Conservation (phyloP, 2,329 filamentous ascomycete genomes). For the Arthrobotrys conoides region DNA sequence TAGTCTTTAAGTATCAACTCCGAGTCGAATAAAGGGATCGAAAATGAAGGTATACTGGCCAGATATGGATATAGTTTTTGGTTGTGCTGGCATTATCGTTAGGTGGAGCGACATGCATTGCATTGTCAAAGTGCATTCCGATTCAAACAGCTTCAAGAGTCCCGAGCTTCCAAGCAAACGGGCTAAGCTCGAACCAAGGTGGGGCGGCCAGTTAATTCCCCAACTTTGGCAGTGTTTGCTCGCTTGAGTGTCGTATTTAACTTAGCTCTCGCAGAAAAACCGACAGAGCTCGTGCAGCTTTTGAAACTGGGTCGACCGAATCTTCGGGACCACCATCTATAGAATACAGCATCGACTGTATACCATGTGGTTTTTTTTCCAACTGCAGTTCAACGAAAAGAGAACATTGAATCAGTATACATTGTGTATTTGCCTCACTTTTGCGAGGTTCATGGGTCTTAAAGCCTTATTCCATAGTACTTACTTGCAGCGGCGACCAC, state of each 20-base stretch:
- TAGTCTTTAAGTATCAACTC: neutral
- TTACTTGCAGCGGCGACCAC: conserved; percentile 20
- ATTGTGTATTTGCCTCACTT: conserved; percentile 7
- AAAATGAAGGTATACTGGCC: neutral
- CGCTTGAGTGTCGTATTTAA: conserved; percentile 5
- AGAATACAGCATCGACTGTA: neutral
- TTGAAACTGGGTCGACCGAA: conserved; percentile 50
- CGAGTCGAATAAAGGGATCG: neutral
- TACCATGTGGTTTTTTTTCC: neutral
- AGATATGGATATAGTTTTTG: conserved; percentile 3
- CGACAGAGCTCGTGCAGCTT: conserved; percentile 41
- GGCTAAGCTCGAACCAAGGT: neutral
- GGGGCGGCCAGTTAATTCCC: conserved; percentile 3
- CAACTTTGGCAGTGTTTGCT: conserved; percentile 5
- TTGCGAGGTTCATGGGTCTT: conserved; percentile 23
- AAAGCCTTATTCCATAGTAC: neutral
- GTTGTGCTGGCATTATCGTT: conserved; percentile 12
- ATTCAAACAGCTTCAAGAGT: neutral
- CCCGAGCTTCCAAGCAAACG: neutral
- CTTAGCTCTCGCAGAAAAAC: neutral
- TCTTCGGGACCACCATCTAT: conserved; percentile 3
- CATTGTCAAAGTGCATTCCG: neutral
- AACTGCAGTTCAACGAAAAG: neutral
- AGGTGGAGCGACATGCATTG: conserved; percentile 10
- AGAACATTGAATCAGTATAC: conserved; percentile 12